phyloP scores from a whole-genome alignment of 1,284 basidiomycete genomes.

The Tylopilus orsonianus region DNA sequence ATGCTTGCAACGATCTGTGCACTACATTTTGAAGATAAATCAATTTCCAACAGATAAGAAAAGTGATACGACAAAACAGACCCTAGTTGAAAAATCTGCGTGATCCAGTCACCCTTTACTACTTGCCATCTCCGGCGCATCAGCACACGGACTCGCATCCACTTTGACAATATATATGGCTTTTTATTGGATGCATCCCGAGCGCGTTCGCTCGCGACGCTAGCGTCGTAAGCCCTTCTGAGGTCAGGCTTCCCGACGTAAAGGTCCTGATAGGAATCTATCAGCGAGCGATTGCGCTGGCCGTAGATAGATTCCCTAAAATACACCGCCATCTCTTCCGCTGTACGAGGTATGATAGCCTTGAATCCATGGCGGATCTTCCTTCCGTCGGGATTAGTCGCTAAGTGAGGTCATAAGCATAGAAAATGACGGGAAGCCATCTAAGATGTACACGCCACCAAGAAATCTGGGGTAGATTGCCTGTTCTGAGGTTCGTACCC shows the following conservation, averaged over 20 bases:
- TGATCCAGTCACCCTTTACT: too few species aligned
- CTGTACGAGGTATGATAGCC: conserved; percentile 55
- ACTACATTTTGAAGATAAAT: too few species aligned
- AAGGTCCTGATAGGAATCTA: conserved; percentile 36
- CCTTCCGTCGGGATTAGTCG: conserved; percentile 65
- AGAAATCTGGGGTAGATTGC: conserved; percentile 72
- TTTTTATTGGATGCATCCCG: conserved; percentile 38
- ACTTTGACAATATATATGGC: conserved; percentile 50
- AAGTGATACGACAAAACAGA: too few species aligned
- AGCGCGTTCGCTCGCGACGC: conserved; percentile 53
- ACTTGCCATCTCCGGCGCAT: conserved; percentile 71
- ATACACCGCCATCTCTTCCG: conserved; percentile 56
- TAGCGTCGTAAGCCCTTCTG: conserved; percentile 45
- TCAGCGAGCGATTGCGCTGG: conserved; percentile 35
- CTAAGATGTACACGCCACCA: too few species aligned
- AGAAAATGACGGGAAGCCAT: too few species aligned
- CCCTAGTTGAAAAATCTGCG: too few species aligned
- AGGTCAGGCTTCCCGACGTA: conserved; percentile 39
- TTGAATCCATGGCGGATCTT: conserved; percentile 48
- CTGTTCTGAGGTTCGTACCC: conserved; percentile 61
- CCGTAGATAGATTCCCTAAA: conserved; percentile 35
- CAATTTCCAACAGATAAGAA: too few species aligned
- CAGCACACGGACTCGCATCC: conserved; percentile 66
- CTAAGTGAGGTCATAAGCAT: too few species aligned
- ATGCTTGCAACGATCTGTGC: conserved; percentile 64